Conservation (phyloP, 176 grass and related monocot species). For the Paspalum vaginatum region DNA sequence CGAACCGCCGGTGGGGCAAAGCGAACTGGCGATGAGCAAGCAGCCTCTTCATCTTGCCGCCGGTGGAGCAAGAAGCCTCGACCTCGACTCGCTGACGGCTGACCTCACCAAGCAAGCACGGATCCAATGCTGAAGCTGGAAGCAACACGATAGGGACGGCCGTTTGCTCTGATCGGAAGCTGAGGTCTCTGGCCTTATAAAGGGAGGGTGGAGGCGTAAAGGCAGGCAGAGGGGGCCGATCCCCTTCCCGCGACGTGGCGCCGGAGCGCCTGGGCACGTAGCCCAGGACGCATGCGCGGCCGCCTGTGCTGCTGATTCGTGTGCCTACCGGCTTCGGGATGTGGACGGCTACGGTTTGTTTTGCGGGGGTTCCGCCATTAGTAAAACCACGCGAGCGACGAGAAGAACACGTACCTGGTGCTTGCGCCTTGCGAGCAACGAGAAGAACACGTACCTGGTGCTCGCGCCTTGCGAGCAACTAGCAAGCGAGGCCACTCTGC, state of each 20-base stretch:
- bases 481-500: too few species aligned
- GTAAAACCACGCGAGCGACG: background rate
- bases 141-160: slow-evolving; percentile 30
- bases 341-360: background rate
- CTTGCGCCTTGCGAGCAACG: background rate
- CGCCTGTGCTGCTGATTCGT: background rate
- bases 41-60: slow-evolving; percentile 43
- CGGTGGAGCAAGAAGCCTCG: background rate
- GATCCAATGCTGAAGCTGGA: background rate
- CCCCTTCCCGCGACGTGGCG: slow-evolving; percentile 38
- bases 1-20: background rate
- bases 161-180: background rate
- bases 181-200: slow-evolving; percentile 14
- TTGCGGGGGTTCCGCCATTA: background rate
- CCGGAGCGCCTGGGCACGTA: slow-evolving; percentile 14
- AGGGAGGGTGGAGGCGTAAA: background rate
- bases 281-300: slow-evolving; percentile 19
- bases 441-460: background rate
- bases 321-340: slow-evolving; percentile 1
- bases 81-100: background rate
- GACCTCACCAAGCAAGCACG: background rate
- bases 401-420: background rate
- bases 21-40: slow-evolving; percentile 36
- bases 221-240: background rate
- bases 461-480: too few species aligned